phyloP scores from a whole-genome alignment of 1,284 basidiomycete genomes.

The Pascua sp. region DNA sequence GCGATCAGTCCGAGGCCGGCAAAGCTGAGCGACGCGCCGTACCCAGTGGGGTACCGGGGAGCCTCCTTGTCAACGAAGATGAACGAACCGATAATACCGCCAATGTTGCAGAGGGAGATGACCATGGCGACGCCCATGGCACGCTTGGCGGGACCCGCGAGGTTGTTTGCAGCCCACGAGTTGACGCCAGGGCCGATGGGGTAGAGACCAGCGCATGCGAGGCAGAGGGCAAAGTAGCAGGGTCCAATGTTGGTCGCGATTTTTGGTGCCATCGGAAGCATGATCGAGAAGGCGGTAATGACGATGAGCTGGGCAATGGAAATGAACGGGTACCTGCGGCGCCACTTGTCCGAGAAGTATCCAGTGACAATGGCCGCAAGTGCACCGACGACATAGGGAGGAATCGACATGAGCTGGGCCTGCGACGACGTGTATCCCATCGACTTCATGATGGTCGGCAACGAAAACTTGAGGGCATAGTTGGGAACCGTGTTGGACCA shows the following conservation, averaged over 20 bases:
- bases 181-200: constrained; percentile 28
- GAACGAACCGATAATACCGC: constrained; percentile 27
- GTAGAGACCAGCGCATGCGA: constrained; percentile 29
- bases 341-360: constrained; percentile 18
- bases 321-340: constrained; percentile 22
- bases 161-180: constrained; percentile 30
- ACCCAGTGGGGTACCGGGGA: constrained; percentile 26
- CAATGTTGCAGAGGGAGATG: constrained; percentile 25
- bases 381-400: constrained; percentile 30
- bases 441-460: constrained; percentile 28
- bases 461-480: constrained; percentile 17
- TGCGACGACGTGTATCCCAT: constrained; percentile 22
- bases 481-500: constrained; percentile 11
- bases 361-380: constrained; percentile 19
- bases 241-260: constrained; percentile 21
- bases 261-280: constrained; percentile 2
- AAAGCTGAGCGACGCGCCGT: constrained; percentile 28
- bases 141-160: constrained; percentile 31
- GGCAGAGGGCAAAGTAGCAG: constrained; percentile 22
- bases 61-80: constrained; percentile 8
- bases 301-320: constrained; percentile 5
- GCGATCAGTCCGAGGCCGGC: constrained; percentile 20
- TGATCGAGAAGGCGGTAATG: constrained; percentile 20
- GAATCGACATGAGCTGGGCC: constrained; percentile 33
- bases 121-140: constrained; percentile 28